Evolutionary conservation across 805 yeast genomes (phyloP).

Genomic region (Schwanniomyces vanrijiae): DNA sequence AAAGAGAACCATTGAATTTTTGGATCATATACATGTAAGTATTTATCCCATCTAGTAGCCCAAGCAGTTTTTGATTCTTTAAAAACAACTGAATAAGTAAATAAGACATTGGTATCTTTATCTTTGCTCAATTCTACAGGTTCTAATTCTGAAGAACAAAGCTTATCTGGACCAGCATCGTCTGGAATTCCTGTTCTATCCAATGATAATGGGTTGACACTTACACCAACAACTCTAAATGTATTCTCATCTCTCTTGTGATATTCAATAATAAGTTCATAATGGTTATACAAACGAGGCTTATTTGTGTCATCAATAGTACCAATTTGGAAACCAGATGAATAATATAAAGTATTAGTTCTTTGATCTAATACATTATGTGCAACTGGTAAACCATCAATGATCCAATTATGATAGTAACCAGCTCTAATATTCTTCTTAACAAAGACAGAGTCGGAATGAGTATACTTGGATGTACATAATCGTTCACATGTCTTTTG

Average conservation of each 20-base stretch:
- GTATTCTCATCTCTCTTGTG: conserved; percentile 68
- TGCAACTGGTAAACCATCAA: conserved; percentile 95
- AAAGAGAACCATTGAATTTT: conserved; percentile 95
- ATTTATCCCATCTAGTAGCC: conserved; percentile 99
- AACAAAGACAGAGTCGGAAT: conserved; percentile 71
- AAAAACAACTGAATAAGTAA: conserved; percentile 83
- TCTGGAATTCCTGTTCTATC: conserved; percentile 28
- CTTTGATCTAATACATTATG: conserved; percentile 54
- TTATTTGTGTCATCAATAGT: conserved; percentile 53
- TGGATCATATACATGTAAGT: conserved; percentile 87
- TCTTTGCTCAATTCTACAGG: conserved; percentile 53
- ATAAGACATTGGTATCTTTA: conserved; percentile 58
- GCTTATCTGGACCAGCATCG: conserved; percentile 22
- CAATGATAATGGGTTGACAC: conserved; percentile 67
- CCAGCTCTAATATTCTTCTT: conserved; percentile 78
- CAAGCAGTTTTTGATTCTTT: conserved; percentile 70
- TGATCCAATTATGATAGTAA: conserved; percentile 86
- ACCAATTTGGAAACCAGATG: conserved; percentile 82
- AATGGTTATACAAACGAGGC: conserved; percentile 79
- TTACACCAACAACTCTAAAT: conserved; percentile 88
- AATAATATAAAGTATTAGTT: conserved; percentile 64
- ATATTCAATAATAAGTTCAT: conserved; percentile 74
- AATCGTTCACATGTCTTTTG: conserved; percentile 65
- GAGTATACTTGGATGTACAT: conserved; percentile 62
- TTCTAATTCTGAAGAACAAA: conserved; percentile 29